phyloP scores from a whole-genome alignment of 352 stramenopile species.

The Pythium chondricola region DNA sequence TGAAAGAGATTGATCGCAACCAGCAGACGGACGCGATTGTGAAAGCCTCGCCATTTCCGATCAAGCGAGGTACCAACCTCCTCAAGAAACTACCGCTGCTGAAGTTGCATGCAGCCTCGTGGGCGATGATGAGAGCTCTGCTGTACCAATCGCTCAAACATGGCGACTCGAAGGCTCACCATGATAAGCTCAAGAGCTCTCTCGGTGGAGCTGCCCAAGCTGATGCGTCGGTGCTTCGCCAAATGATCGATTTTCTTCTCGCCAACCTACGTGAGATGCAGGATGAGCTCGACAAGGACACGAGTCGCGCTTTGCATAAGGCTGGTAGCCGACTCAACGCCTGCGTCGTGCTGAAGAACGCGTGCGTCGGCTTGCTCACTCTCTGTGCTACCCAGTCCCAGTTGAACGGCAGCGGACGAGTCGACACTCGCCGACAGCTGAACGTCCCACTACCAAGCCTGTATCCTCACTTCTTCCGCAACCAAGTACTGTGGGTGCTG shows the following conservation, averaged over 20 bases:
- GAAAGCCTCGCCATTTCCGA: constrained; percentile 24
- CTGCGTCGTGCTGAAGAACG: constrained; percentile 49
- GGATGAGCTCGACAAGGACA: constrained; percentile 11
- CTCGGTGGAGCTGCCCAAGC: background rate
- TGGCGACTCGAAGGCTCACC: background rate
- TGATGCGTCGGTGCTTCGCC: constrained; percentile 28
- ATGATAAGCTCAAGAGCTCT: background rate
- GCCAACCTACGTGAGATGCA: constrained; percentile 53
- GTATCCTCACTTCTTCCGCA: constrained; percentile 59
- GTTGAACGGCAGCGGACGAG: background rate
- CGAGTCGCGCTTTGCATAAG: constrained; percentile 1
- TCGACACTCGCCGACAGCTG: background rate
- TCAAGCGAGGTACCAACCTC: constrained; percentile 39
- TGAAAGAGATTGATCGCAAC: constrained; percentile 81
- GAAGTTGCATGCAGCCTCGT: constrained; percentile 70
- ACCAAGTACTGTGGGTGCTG: constrained; percentile 76
- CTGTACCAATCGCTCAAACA: constrained; percentile 68
- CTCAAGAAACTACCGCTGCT: constrained; percentile 58
- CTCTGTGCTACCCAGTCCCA: constrained; percentile 30
- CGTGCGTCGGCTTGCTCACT: constrained; percentile 61
- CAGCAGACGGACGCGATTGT: constrained; percentile 9
- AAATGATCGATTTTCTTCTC: constrained; percentile 54
- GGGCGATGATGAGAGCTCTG: constrained; percentile 71
- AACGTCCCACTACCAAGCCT: constrained; percentile 18
- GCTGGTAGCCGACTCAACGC: constrained; percentile 10